phyloP scores from a whole-genome alignment of 495 filamentous ascomycete genomes.

The Rostrohypoxylon terebratum region DNA sequence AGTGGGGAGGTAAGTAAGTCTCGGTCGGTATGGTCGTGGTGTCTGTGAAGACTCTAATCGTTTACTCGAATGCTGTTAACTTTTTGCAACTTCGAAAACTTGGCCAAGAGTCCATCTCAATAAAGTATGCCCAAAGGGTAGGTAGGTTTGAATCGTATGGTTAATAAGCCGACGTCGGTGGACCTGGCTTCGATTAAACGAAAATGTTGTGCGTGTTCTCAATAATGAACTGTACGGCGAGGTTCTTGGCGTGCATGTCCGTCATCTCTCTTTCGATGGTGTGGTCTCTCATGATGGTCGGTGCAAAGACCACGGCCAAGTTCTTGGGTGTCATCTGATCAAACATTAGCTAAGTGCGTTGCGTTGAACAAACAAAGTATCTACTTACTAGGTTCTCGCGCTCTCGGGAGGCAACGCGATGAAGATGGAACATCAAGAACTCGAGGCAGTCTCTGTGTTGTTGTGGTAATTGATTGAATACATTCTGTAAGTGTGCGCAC shows the following conservation, averaged over 20 bases:
- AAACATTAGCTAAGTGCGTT: conserved; percentile 35
- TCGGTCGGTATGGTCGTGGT: conserved; percentile 33
- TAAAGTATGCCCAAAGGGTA: conserved; percentile 46
- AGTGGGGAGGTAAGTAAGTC: conserved; percentile 13
- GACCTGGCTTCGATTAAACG: conserved; percentile 43
- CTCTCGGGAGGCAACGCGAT: conserved; percentile 84
- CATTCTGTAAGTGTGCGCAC: conserved; percentile 73
- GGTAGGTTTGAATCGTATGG: conserved; percentile 22
- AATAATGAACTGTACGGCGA: conserved; percentile 88
- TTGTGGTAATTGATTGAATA: conserved; percentile 79
- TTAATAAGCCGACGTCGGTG: not conserved
- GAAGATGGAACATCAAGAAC: conserved; percentile 93
- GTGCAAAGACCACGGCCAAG: conserved; percentile 96
- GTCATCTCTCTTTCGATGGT: conserved; percentile 93
- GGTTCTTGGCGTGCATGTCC: conserved; percentile 92
- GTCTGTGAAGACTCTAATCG: conserved; percentile 33
- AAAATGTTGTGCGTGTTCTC: conserved; percentile 87
- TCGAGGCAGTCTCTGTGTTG: conserved; percentile 90
- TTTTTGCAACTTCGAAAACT: conserved; percentile 12
- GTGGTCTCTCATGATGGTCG: conserved; percentile 93
- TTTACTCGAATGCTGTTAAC: conserved; percentile 25
- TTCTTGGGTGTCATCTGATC: conserved; percentile 89
- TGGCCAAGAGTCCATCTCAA: conserved; percentile 8
- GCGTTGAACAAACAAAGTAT: not conserved
- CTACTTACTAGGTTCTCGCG: conserved; percentile 76